Conservation (phyloP, 2,329 filamentous ascomycete species). For the Chrysosporium queenslandicum region DNA sequence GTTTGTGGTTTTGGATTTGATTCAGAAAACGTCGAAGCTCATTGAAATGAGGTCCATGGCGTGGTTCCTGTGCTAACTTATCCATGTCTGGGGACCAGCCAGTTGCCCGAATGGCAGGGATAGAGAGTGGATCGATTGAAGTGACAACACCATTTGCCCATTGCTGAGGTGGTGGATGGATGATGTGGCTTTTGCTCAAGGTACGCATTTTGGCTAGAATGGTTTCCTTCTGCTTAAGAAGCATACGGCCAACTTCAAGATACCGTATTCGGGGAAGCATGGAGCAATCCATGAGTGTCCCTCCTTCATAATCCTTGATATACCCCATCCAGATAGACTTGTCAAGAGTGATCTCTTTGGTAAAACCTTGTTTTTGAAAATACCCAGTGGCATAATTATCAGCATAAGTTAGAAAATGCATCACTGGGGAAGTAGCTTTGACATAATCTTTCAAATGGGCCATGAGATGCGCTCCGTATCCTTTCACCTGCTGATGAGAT, state of each 20-base stretch:
- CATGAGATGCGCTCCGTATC: slow-evolving; percentile 89
- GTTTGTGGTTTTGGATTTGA: slow-evolving; percentile 72
- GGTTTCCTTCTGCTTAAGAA: slow-evolving; percentile 80
- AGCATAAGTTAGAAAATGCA: slow-evolving; percentile 87
- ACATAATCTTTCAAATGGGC: slow-evolving; percentile 85
- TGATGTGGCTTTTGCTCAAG: slow-evolving; percentile 64
- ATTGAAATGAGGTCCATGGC: slow-evolving; percentile 79
- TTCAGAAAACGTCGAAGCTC: slow-evolving; percentile 73
- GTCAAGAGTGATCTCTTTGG: slow-evolving; percentile 82
- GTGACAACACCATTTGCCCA: slow-evolving; percentile 56
- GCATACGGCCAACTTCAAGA: slow-evolving; percentile 71
- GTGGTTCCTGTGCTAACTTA: slow-evolving; percentile 71
- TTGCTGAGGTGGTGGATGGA: slow-evolving; percentile 65
- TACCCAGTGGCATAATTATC: slow-evolving; percentile 90
- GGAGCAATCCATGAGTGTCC: slow-evolving; percentile 86
- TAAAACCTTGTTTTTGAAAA: slow-evolving; percentile 90
- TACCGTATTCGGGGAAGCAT: slow-evolving; percentile 82
- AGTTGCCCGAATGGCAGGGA: slow-evolving; percentile 66
- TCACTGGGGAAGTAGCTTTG: slow-evolving; percentile 78
- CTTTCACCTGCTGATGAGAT: slow-evolving; percentile 84
- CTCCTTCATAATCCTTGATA: slow-evolving; percentile 89
- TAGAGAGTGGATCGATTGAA: slow-evolving; percentile 64
- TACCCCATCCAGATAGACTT: slow-evolving; percentile 77
- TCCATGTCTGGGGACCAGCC: slow-evolving; percentile 90
- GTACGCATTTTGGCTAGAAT: slow-evolving; percentile 77